phyloP scores from a whole-genome alignment of 805 yeast genomes.

The Ogataea minuta region DNA sequence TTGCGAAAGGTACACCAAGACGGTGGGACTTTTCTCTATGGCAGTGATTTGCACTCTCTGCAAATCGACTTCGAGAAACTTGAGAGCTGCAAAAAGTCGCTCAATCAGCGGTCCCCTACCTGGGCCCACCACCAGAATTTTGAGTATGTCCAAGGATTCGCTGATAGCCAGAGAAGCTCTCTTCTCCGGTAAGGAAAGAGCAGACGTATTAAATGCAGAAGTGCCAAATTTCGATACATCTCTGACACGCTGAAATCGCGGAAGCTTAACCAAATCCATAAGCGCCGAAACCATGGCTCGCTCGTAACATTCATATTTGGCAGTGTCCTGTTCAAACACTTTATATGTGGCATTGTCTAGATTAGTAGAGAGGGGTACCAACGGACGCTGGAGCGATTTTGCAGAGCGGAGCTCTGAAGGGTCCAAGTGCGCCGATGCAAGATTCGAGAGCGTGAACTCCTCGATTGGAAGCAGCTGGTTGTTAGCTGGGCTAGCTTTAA shows the following conservation, averaged over 20 bases:
- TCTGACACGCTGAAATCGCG: slow-evolving; percentile 23
- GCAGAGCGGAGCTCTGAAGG: slow-evolving; percentile 15
- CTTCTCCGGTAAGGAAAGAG: slow-evolving; percentile 15
- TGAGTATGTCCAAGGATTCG: slow-evolving; percentile 18
- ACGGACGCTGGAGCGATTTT: slow-evolving; percentile 44
- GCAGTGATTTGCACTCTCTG: slow-evolving; percentile 45
- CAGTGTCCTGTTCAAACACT: slow-evolving; percentile 66
- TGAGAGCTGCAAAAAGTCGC: slow-evolving; percentile 43
- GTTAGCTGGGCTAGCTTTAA: slow-evolving; percentile 19
- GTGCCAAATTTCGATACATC: slow-evolving; percentile 16
- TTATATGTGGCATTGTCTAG: slow-evolving; percentile 61
- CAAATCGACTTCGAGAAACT: slow-evolving; percentile 28
- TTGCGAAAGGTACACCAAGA: slow-evolving; percentile 47
- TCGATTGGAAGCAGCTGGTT: slow-evolving; percentile 31
- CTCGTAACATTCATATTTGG: slow-evolving; percentile 69
- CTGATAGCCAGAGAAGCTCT: background rate
- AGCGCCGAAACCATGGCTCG: slow-evolving; percentile 61
- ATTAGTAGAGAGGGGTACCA: slow-evolving; percentile 66
- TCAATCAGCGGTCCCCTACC: slow-evolving; percentile 84
- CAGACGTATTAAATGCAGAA: slow-evolving; percentile 24
- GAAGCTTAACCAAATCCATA: slow-evolving; percentile 30
- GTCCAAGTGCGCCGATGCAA: slow-evolving; percentile 15
- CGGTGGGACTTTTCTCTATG: slow-evolving; percentile 70
- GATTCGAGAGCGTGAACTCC: slow-evolving; percentile 25
- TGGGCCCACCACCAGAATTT: slow-evolving; percentile 73